Conservation (phyloP, 75 land plant species). For the Ceratopteris richardii region DNA sequence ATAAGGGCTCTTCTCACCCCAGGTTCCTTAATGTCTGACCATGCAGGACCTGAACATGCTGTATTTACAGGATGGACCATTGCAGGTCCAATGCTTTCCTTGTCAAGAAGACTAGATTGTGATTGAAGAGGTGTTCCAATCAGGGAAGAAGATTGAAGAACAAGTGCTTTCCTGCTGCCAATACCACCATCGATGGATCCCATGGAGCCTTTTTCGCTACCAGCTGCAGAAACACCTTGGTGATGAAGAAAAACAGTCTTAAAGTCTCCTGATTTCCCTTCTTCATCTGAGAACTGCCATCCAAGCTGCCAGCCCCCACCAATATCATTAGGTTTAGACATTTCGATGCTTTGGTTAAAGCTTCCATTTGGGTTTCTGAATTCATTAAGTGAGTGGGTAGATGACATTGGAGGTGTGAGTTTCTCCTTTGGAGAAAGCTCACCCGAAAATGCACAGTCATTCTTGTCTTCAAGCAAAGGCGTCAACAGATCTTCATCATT, state of each 20-base stretch:
- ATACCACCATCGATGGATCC: constrained; percentile 4
- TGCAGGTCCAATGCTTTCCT: constrained; percentile 17
- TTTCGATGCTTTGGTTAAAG: neutral
- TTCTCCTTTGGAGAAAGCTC: neutral
- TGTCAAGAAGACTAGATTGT: neutral
- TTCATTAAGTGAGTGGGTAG: neutral
- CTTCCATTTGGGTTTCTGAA: neutral
- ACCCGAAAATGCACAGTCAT: no score
- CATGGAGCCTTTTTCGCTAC: constrained; percentile 1
- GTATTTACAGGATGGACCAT: constrained; percentile 18
- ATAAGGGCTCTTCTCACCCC: constrained; percentile 52
- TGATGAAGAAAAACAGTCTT: constrained; percentile 36
- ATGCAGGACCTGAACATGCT: constrained; percentile 10
- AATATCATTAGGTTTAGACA: constrained; percentile 4
- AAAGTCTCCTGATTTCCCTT: constrained; percentile 13
- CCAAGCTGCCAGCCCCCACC: constrained; percentile 54
- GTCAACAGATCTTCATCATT: neutral
- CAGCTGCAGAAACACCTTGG: constrained; percentile 1
- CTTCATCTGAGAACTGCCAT: constrained; percentile 30
- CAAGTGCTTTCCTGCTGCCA: constrained; percentile 24
- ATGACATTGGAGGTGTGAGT: neutral
- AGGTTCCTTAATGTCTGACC: constrained; percentile 15
- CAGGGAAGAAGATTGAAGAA: constrained; percentile 25
- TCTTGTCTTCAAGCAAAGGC: neutral
- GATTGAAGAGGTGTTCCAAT: constrained; percentile 17